Conservation (phyloP, 306 rosid genomes). For the Rosa multiflora region DNA sequence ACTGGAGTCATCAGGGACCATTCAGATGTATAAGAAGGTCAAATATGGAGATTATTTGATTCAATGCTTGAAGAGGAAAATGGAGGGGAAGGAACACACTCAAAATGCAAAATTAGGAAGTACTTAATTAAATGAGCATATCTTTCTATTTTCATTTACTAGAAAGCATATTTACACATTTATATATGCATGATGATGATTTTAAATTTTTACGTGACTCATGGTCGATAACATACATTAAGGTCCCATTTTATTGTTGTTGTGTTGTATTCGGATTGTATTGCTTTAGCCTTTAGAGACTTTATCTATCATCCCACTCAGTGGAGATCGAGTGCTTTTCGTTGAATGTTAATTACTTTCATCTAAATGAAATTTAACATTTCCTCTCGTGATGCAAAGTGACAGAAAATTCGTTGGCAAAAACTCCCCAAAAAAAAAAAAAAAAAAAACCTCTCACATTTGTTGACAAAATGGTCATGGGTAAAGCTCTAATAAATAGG, state of each 20-base stretch:
- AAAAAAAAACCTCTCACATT: no score
- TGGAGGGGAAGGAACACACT: conserved; percentile 36
- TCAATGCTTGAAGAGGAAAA: conserved; percentile 23
- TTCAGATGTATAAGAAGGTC: conserved; percentile 32
- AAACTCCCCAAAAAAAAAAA: no score
- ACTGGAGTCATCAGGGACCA: conserved; percentile 23
- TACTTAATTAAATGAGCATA: neutral
- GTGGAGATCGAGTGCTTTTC: no score
- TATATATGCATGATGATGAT: neutral
- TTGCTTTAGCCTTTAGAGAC: no score
- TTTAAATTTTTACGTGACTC: neutral
- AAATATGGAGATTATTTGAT: conserved; percentile 38
- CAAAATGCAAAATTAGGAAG: conserved; percentile 17
- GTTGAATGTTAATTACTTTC: neutral
- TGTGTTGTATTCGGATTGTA: no score
- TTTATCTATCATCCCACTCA: no score
- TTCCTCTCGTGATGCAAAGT: neutral
- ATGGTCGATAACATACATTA: no score
- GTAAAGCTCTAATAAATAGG: no score
- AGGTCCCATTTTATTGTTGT: no score
- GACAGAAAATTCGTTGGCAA: no score
- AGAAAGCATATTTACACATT: neutral
- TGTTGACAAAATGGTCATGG: no score
- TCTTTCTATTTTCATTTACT: neutral
- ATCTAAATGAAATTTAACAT: no score